These are phyloP conservation scores for Alternaria tenuissima DNA, from an alignment of 2,329 filamentous ascomycete genomes.

Conservation along the genomic window DNA sequence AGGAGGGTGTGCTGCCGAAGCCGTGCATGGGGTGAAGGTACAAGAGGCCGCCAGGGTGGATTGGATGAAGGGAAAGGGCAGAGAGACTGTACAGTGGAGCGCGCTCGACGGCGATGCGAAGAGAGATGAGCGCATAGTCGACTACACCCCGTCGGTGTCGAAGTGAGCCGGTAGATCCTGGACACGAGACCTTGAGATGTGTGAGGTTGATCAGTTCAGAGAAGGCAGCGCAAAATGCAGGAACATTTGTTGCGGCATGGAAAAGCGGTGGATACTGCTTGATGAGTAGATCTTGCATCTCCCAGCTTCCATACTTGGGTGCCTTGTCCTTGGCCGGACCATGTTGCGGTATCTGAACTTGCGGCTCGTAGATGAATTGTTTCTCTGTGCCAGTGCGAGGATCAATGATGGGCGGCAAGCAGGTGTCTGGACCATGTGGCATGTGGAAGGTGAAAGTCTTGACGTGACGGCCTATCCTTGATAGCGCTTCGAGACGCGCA, in stretches of 20 bases:
- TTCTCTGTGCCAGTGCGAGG: constrained; percentile 79
- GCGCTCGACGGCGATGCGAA: constrained; percentile 83
- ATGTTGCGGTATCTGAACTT: constrained; percentile 67
- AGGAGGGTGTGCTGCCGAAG: constrained; percentile 77
- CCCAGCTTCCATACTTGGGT: constrained; percentile 81
- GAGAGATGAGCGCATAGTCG: constrained; percentile 87
- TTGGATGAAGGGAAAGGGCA: constrained; percentile 74
- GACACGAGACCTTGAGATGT: constrained; percentile 79
- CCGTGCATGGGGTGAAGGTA: constrained; percentile 79
- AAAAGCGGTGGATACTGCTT: constrained; percentile 89
- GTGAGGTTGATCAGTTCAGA: constrained; percentile 72
- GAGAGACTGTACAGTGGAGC: constrained; percentile 70
- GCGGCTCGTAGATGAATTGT: constrained; percentile 82
- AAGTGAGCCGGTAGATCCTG: constrained; percentile 71
- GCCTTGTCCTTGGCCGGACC: constrained; percentile 63
- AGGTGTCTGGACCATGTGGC: constrained; percentile 78
- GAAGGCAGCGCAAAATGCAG: constrained; percentile 81
- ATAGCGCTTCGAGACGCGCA: constrained; percentile 75
- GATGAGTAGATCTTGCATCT: constrained; percentile 81
- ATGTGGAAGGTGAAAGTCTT: constrained; percentile 80
- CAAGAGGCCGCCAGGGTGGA: constrained; percentile 78
- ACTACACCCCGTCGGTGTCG: constrained; percentile 79
- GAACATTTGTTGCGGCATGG: constrained; percentile 86
- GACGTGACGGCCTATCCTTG: constrained; percentile 79
- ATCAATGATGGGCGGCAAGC: constrained; percentile 84